Conservation (phyloP, 768 basidiomycete species). For the Pleurotus cornucopiae region DNA sequence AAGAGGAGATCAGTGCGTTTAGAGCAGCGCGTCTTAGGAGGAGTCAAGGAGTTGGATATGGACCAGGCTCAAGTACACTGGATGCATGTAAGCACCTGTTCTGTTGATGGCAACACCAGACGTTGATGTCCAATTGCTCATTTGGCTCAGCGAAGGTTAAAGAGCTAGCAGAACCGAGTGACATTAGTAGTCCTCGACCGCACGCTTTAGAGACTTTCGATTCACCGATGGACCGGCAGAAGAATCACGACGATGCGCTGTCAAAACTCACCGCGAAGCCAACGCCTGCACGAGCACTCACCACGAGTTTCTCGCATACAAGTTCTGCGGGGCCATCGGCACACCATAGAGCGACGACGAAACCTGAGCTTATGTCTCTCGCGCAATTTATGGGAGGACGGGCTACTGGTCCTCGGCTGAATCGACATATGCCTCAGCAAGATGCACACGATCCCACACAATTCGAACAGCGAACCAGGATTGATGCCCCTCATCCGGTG, state of each 20-base stretch:
- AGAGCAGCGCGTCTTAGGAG: conserved; percentile 45
- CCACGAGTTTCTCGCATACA: neutral
- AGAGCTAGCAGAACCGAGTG: conserved; percentile 20
- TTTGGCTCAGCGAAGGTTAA: conserved; percentile 14
- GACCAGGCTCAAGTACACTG: conserved; percentile 26
- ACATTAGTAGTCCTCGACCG: conserved; percentile 11
- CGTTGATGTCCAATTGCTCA: neutral
- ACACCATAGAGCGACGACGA: conserved; percentile 18
- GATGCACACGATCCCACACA: conserved; percentile 62
- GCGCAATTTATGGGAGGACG: conserved; percentile 81
- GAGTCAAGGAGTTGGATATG: conserved; percentile 36
- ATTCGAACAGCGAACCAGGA: conserved; percentile 57
- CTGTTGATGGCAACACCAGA: conserved; percentile 1
- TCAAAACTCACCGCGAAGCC: conserved; percentile 38
- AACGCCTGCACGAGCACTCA: conserved; percentile 7
- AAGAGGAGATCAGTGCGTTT: conserved; percentile 58
- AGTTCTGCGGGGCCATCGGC: conserved; percentile 15
- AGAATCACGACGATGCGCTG: conserved; percentile 40
- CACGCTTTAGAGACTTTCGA: conserved; percentile 10
- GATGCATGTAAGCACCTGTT: conserved; percentile 40
- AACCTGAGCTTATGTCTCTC: conserved; percentile 57
- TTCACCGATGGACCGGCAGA: conserved; percentile 27
- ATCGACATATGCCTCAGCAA: conserved; percentile 66
- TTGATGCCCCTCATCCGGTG: conserved; percentile 61
- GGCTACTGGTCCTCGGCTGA: conserved; percentile 71